These are phyloP conservation scores for Cladosporium sp. DNA, from an alignment of 2,329 filamentous ascomycete genomes.

Conservation along the genomic window DNA sequence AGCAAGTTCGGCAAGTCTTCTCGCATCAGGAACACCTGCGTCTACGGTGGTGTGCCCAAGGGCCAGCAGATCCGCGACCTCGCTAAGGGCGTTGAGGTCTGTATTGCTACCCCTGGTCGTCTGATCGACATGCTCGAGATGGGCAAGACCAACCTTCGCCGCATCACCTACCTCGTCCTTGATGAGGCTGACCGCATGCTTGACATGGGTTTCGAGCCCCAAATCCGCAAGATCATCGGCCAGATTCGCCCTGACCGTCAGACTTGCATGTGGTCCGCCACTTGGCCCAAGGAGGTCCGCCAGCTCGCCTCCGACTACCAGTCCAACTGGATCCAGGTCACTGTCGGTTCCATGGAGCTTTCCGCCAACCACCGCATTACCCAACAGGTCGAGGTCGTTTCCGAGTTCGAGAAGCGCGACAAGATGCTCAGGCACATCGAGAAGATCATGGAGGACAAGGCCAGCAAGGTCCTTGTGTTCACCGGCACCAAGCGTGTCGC, in stretches of 20 bases:
- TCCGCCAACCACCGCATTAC: slow-evolving; percentile 97
- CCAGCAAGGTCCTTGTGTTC: slow-evolving; percentile 95
- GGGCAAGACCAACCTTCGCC: slow-evolving; percentile 95
- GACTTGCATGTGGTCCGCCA: slow-evolving; percentile 99
- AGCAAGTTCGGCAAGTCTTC: slow-evolving; percentile 98
- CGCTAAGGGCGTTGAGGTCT: slow-evolving; percentile 92
- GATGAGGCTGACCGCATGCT: slow-evolving; percentile 99
- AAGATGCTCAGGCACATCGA: slow-evolving; percentile 96
- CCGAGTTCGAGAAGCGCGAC: slow-evolving; percentile 96
- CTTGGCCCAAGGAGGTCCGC: slow-evolving; percentile 98
- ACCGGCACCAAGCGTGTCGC: slow-evolving; percentile 85
- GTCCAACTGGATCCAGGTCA: slow-evolving; percentile 96
- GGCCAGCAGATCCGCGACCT: slow-evolving; percentile 95
- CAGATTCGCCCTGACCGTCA: slow-evolving; percentile 98
- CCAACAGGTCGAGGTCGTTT: slow-evolving; percentile 94
- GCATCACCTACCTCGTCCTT: slow-evolving; percentile 96
- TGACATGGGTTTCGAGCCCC: slow-evolving; percentile 99
- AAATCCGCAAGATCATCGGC: slow-evolving; percentile 97
- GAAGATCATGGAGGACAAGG: slow-evolving; percentile 95
- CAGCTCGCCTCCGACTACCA: slow-evolving; percentile 88
- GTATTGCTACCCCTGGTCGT: slow-evolving; percentile 96
- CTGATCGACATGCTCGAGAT: slow-evolving; percentile 98
- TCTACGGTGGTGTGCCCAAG: slow-evolving; percentile 98
- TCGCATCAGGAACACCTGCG: slow-evolving; percentile 96
- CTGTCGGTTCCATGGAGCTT: slow-evolving; percentile 94